Base-by-base conservation (phyloP, 1,284 basidiomycete species). In the Rhodotorula sp. region DNA sequence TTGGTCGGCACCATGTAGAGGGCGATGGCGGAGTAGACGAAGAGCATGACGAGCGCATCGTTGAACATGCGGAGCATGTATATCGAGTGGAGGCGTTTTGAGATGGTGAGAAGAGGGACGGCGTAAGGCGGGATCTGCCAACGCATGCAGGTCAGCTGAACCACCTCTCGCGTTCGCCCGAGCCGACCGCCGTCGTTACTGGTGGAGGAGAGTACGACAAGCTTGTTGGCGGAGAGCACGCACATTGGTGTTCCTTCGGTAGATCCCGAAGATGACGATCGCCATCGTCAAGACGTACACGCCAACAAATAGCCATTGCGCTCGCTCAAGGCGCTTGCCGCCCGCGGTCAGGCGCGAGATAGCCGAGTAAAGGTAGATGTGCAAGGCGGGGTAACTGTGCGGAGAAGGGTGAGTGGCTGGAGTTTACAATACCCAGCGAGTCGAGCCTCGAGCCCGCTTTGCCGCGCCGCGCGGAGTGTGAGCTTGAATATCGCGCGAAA, bases 1-100 rank as follows among this genome's bases (percentile, higher is more conserved):
- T 0, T 44, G 7, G 62, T 29, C 4, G 60, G 60, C 29, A 53
- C 36, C 60, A 61, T 61, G 32, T 66, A 75, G 0, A 60, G 84
- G 78, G 74, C 76, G 4, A 75, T n/a, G 0, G 80, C 75, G 0
- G 76, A 62, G 70, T 84, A 85, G 30, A 85, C 71, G 11, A 82
- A 72, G 24, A 90, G 79, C 56, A 92, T 87, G 1, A 90, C 87
- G 86, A 94, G 88, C 69, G 92, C 92, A 79, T 99, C 96, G 79
- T 98, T 98, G 84, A 99, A 99, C 44, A 99, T 83, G 13, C 96
- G 86, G 57, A 99, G 83, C 30, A 90, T 86, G 79, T 89, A 99
- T 73, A 99, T 91, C 10, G 95, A 98, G 79, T 97, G 94, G 22
- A 96, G 84, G 59, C 96, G 85, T 81, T 97, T 98, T 83, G 92